Base-by-base conservation (phyloP, 768 basidiomycete genomes). In the Podaxis sp. region DNA sequence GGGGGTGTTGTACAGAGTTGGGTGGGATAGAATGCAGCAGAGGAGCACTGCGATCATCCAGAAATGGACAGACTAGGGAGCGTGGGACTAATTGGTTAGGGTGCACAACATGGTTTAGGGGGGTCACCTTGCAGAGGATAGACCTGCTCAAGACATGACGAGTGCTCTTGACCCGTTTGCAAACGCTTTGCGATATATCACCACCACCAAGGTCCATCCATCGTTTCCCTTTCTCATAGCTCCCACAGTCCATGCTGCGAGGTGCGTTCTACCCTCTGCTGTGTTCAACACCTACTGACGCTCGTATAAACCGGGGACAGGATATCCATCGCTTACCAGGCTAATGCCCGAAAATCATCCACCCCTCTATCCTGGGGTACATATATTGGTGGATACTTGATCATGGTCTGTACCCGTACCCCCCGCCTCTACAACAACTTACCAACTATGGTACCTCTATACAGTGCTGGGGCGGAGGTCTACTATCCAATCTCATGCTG, bases 381-480 rank as follows among this genome's bases (percentile, higher is more conserved):
- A 2, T 76, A 81, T 66, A 68, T 81, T 11, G 67, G 68, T 11
- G 81, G 82, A 6, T 83, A 77, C 63, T 71, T 82, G 7, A 64
- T 81, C 23, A 81, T 81, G 78, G 79, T 79, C 32, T 0, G 46
- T 36, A 73, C 23, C 55, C 21, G 6, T 36, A 5, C 1, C n/a
- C 5, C 3, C 4, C 18, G 2, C 16, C 25, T 44, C 13, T 6
- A 21, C 42, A 18, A 23, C 13, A 11, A 0, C 47, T 11, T 23
- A 11, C 47, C 21, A 48, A 23, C 21, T 42, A 13, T 42, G 46
- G 21, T 23, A 13, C 11, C 5, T 21, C 16, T 55, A 18, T 7
- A 46, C 60, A 80, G 76, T 71, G 74, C 59, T 84, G 82, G 82
- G 80, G 81, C 18, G 83, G 82, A 21, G 73, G 75, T 10, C 25